Conservation (phyloP, 2,329 filamentous ascomycete genomes). For the Ceratocystis colombiana region DNA sequence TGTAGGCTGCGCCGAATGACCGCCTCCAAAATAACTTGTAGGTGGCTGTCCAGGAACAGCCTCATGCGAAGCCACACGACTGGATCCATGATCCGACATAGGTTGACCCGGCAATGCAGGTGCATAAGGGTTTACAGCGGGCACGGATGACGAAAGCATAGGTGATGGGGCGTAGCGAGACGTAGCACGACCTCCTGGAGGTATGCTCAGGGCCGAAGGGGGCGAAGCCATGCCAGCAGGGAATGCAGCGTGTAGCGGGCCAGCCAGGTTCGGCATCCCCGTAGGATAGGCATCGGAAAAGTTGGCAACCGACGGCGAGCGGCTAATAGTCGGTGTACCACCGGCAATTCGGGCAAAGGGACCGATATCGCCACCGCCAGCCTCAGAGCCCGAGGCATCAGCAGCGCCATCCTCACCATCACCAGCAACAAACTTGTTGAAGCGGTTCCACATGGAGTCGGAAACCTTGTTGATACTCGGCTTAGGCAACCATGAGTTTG, state of each 20-base stretch:
- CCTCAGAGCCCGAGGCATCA: constrained; percentile 50
- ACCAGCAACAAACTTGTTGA: constrained; percentile 92
- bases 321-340: constrained; percentile 64
- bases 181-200: constrained; percentile 28
- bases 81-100: constrained; percentile 18
- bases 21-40: neutral
- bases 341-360: constrained; percentile 75
- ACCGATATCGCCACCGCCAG: constrained; percentile 52
- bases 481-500: constrained; percentile 83
- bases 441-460: constrained; percentile 78
- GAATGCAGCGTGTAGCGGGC: constrained; percentile 30
- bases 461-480: constrained; percentile 94
- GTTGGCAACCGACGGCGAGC: constrained; percentile 58
- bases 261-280: constrained; percentile 31
- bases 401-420: constrained; percentile 74
- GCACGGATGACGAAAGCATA: constrained; percentile 28
- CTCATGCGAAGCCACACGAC: constrained; percentile 18
- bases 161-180: constrained; percentile 43
- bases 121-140: constrained; percentile 29
- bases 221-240: constrained; percentile 31
- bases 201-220: constrained; percentile 27
- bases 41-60: neutral
- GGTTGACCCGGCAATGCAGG: constrained; percentile 19
- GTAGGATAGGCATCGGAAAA: constrained; percentile 61
- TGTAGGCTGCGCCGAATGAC: neutral